phyloP scores from a whole-genome alignment of 192 early-diverging fungal species.

The Mortierella claussenii region DNA sequence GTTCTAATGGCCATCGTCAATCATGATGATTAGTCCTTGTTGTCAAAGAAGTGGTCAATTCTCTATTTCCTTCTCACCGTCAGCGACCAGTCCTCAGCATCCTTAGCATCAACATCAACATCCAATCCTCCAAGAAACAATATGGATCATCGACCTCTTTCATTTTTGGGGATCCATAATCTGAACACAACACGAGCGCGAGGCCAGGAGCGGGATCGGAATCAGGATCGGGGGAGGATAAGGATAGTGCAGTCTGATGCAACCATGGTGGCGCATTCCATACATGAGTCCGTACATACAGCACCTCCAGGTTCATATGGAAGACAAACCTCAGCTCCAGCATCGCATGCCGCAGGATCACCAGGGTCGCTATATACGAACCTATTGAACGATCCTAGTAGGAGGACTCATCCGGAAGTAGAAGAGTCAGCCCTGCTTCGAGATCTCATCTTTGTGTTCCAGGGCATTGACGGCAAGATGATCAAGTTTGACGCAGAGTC shows the following conservation, averaged over 20 bases:
- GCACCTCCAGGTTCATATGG: not conserved
- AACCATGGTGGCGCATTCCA: conserved; percentile 13
- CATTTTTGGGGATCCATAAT: conserved; percentile 45
- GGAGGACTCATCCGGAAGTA: conserved; percentile 30
- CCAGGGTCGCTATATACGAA: not conserved
- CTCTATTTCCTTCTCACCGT: conserved; percentile 64
- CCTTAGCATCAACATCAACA: not conserved
- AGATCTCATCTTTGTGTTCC: conserved; percentile 92
- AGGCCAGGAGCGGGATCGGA: not conserved
- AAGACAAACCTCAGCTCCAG: not conserved
- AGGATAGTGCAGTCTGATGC: conserved; percentile 21
- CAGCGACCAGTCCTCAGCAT: conserved; percentile 46
- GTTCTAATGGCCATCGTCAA: no score
- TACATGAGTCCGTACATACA: conserved; percentile 20
- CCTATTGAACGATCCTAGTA: conserved; percentile 7
- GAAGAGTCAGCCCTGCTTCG: conserved; percentile 75
- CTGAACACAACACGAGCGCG: conserved; percentile 26
- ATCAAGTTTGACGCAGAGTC: conserved; percentile 69
- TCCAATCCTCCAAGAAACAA: not conserved
- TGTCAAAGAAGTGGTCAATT: conserved; percentile 68
- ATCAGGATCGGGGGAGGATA: not conserved
- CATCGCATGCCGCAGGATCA: not conserved
- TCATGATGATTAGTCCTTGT: conserved; percentile 56
- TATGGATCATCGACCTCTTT: conserved; percentile 9
- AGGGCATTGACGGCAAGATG: conserved; percentile 92